Base-by-base conservation (phyloP, 2,329 filamentous ascomycete genomes). In the Xylaria multiplex region DNA sequence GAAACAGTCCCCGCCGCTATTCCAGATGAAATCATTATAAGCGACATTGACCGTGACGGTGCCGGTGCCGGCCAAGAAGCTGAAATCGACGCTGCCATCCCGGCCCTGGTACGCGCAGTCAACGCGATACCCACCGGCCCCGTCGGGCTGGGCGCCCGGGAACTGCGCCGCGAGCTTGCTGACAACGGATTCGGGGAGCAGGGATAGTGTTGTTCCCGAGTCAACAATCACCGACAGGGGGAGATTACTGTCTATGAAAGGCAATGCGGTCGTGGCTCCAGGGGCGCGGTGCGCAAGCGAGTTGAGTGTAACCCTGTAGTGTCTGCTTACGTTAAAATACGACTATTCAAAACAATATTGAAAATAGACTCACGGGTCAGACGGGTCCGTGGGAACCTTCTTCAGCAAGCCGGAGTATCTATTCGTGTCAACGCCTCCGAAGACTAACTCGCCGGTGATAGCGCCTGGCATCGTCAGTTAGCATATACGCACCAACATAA, bases 401-500 rank as follows among this genome's bases (percentile, higher is more conserved):
- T 79, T 77, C 7, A 87, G 76, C 7, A 71, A 70, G 24, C 85
- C 85, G 8, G 82, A 76, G 71, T 82, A 87, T 70, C 85, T 86
- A 72, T 78, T 84, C 19, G 79, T 81, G 66, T 87, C 84, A 11
- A 86, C 70, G 13, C 85, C 85, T 35, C 85, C 85, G 65, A 86
- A 86, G 59, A 85, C 84, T 64, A 87, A 72, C 58, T 84, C 81
- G 37, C 85, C 85, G 3, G 78, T 79, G 14, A 79, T 70, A 11
- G 78, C 75, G 13, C 80, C 81, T 46, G 7, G 57, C 54, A 22
- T 4, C 9, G n/a, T n/a, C 24, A 60, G 63, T 69, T 19, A 69
- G 66, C 9, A 9, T 16, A 40, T 43, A 22, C n/a, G 43, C n/a
- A 8, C 7, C 1, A 14, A 40, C 13, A 19, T 6, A 7, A 50